Conservation (phyloP, 495 filamentous ascomycete genomes). For the Penicillium taxi region DNA sequence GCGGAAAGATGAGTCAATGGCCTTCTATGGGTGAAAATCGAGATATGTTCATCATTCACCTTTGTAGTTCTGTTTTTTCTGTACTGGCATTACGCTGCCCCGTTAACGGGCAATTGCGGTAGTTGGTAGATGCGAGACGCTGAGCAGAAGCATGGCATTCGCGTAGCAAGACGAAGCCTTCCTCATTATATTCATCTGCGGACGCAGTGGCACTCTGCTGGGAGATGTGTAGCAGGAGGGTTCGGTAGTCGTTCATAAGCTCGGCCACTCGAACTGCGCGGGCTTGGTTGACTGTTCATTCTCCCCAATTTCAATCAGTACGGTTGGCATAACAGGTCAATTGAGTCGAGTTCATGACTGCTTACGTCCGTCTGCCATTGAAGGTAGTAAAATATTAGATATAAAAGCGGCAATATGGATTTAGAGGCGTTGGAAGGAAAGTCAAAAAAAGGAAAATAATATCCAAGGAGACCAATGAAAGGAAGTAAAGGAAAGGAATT, state of each 20-base stretch:
- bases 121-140: constrained; percentile 63
- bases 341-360: constrained; percentile 6
- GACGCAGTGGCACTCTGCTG: constrained; percentile 50
- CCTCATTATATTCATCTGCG: constrained; percentile 66
- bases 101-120: constrained; percentile 44
- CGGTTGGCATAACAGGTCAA: background rate
- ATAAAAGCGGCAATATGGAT: constrained; percentile 6
- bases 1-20: constrained; percentile 10
- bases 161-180: constrained; percentile 68
- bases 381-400: constrained; percentile 13
- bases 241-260: constrained; percentile 77
- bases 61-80: constrained; percentile 64
- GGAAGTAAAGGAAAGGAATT: background rate
- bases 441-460: constrained; percentile 1
- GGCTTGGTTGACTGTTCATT: constrained; percentile 73
- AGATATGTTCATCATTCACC: constrained; percentile 40
- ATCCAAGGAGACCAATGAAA: background rate
- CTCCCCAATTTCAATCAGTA: constrained; percentile 8
- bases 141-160: constrained; percentile 70
- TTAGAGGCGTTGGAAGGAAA: background rate
- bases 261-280: constrained; percentile 75
- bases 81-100: constrained; percentile 55
- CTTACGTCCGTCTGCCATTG: constrained; percentile 60
- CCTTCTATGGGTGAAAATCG: background rate
- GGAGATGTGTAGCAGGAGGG: constrained; percentile 71